phyloP scores from a whole-genome alignment of 2,329 filamentous ascomycete genomes.

The Orbilia brochopaga region DNA sequence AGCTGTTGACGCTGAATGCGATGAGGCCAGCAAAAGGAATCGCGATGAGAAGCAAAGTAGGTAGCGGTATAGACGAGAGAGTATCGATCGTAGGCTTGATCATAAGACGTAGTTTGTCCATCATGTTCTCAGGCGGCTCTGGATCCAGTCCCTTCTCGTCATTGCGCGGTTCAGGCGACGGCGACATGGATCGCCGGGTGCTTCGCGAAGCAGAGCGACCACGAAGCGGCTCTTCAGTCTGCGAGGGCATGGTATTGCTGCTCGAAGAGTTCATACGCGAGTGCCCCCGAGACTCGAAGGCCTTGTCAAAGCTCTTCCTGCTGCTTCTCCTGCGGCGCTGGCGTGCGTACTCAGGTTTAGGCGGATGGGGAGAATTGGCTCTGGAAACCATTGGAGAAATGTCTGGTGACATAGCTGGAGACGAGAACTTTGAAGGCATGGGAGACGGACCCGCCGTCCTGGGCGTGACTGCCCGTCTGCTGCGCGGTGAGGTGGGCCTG shows the following conservation, averaged over 20 bases:
- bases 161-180: constrained; percentile 22
- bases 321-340: constrained; percentile 25
- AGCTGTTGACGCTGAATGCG: constrained; percentile 46
- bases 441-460: constrained; percentile 41
- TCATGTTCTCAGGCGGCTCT: constrained; percentile 8
- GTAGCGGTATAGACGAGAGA: constrained; percentile 33
- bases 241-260: neutral
- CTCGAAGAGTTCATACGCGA: constrained; percentile 16
- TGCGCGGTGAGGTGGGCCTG: constrained; percentile 17
- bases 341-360: constrained; percentile 4
- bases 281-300: constrained; percentile 19
- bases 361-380: constrained; percentile 23
- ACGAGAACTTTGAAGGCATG: constrained; percentile 38
- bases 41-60: constrained; percentile 34
- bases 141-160: constrained; percentile 20
- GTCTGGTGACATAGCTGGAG: constrained; percentile 39
- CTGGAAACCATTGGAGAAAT: constrained; percentile 38
- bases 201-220: constrained; percentile 26
- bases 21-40: constrained; percentile 42
- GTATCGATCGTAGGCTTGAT: constrained; percentile 44
- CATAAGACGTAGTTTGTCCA: constrained; percentile 30
- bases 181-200: constrained; percentile 10
- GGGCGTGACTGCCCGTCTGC: constrained; percentile 24
- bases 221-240: constrained; percentile 9
- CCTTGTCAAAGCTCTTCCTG: constrained; percentile 31